A percentile compares a stretch with the other conserved stretches of the same genome.
These are phyloP conservation scores for Rhodamnia argentea DNA, from an alignment of 345 rosid genomes.

Conservation along the genomic window DNA sequence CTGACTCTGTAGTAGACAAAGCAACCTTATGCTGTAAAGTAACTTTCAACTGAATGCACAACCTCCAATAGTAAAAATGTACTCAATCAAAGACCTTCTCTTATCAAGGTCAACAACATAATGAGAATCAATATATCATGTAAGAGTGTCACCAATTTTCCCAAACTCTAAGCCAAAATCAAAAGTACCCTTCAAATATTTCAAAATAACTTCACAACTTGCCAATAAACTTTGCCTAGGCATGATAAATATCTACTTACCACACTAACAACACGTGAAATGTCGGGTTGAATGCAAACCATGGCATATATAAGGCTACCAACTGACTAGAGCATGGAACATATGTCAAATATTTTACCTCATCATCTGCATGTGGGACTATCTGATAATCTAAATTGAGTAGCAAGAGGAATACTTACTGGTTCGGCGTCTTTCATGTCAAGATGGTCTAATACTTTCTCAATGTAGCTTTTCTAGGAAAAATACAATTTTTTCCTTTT, in stretches of 20 bases:
- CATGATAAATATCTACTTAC: not conserved
- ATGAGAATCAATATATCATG: not conserved
- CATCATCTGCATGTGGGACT: not conserved
- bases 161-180: not conserved
- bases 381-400: not conserved
- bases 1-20: not conserved
- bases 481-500: not conserved
- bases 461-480: not conserved
- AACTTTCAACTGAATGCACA: not conserved
- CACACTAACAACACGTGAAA: not conserved
- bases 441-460: not conserved
- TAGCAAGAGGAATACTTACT: not conserved
- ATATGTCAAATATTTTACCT: not conserved
- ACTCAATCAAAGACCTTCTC: not conserved
- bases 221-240: not conserved
- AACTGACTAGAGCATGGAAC: not conserved
- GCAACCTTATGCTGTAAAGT: not conserved
- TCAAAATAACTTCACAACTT: not conserved
- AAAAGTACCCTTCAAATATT: not conserved
- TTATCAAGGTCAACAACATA: not conserved
- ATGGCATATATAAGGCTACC: not conserved
- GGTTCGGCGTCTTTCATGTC: not conserved
- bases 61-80: not conserved
- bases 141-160: not conserved
- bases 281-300: not conserved